These are phyloP conservation scores for Kurtzmaniella quercitrusa DNA, from an alignment of 1,139 yeast genomes.

Conservation along the genomic window DNA sequence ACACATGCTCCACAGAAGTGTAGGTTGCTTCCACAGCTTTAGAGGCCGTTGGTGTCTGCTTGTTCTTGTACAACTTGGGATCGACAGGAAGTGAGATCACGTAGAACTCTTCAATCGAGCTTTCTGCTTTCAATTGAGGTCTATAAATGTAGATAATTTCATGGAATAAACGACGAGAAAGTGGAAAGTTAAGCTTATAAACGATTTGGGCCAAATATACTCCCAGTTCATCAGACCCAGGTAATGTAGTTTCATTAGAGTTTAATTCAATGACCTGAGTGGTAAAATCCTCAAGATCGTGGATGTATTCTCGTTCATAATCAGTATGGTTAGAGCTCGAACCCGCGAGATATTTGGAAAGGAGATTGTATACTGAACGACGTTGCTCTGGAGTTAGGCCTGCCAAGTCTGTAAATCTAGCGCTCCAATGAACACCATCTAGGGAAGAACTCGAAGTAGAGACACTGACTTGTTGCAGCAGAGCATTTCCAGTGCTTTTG, in stretches of 20 bases:
- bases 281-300: constrained; percentile 24
- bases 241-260: neutral
- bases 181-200: constrained; percentile 49
- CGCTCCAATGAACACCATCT: constrained; percentile 6
- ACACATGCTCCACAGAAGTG: constrained; percentile 56
- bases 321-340: constrained; percentile 27
- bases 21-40: constrained; percentile 41
- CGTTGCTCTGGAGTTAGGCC: constrained; percentile 1
- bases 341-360: constrained; percentile 15
- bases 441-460: constrained; percentile 1
- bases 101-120: constrained; percentile 28
- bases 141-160: constrained; percentile 50
- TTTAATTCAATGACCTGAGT: constrained; percentile 11
- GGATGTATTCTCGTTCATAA: constrained; percentile 32
- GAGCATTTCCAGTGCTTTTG: neutral
- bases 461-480: neutral
- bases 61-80: constrained; percentile 12
- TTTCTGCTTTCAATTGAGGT: constrained; percentile 15
- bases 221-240: neutral
- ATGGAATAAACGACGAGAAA: constrained; percentile 51
- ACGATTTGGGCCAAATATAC: constrained; percentile 26
- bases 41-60: constrained; percentile 8
- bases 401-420: constrained; percentile 3
- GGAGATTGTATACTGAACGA: neutral
- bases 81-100: constrained; percentile 51